Conservation (phyloP, 2,329 filamentous ascomycete species). For the Verticillium tricorpus region DNA sequence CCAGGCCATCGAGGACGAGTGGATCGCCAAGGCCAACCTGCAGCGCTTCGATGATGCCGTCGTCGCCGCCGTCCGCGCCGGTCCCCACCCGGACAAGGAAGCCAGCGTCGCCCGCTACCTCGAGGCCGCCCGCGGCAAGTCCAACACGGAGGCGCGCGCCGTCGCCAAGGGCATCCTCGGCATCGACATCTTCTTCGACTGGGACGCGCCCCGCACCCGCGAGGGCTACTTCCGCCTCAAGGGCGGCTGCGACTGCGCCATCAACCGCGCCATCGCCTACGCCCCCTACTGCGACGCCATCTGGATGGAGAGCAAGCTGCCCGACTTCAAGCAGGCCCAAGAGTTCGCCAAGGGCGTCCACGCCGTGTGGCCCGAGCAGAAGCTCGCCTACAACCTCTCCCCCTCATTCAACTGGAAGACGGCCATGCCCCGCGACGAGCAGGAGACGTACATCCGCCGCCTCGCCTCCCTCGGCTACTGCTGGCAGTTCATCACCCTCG, state of each 20-base stretch:
- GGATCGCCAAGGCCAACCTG: conserved; percentile 73
- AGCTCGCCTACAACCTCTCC: conserved; percentile 96
- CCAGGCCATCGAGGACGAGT: conserved; percentile 88
- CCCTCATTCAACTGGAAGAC: conserved; percentile 99
- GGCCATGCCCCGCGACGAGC: conserved; percentile 85
- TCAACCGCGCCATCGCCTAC: conserved; percentile 88
- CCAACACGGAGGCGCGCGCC: conserved; percentile 74
- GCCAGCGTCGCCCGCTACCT: conserved; percentile 64
- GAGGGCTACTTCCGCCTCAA: conserved; percentile 94
- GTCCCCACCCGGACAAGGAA: conserved; percentile 64
- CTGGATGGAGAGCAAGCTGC: conserved; percentile 99
- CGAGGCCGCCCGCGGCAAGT: conserved; percentile 71
- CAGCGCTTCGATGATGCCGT: conserved; percentile 92
- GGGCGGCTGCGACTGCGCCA: conserved; percentile 84
- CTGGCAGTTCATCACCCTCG: conserved; percentile 99
- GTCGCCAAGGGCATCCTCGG: conserved; percentile 75
- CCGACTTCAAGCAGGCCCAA: conserved; percentile 84
- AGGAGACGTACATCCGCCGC: conserved; percentile 95
- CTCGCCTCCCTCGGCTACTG: conserved; percentile 88
- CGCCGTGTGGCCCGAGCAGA: conserved; percentile 91
- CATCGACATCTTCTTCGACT: conserved; percentile 84
- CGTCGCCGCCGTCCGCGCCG: conserved; percentile 70
- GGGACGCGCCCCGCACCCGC: conserved; percentile 87
- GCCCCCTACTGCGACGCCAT: conserved; percentile 93
- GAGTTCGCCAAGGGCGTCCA: conserved; percentile 94